Percentiles rank a stretch among this genome's conserved stretches.
Evolutionary conservation across 441 rosid species (phyloP).

Genomic region (Viola pubescens): DNA sequence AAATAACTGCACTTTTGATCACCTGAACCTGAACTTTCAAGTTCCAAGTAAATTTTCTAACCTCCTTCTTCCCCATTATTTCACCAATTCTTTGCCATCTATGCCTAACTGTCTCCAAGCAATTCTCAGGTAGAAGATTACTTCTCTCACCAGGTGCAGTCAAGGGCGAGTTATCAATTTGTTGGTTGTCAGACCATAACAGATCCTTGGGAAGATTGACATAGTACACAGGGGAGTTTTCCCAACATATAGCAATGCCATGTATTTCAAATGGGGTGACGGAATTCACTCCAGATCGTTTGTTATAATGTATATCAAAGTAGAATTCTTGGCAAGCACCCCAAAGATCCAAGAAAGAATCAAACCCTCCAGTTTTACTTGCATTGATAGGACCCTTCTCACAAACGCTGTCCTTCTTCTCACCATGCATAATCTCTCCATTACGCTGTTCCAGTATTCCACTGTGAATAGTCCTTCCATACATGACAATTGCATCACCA

Average conservation of each 20-base stretch:
- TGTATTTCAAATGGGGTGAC: conserved; percentile 57
- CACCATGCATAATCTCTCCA: conserved; percentile 20
- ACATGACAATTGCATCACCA: conserved; percentile 21
- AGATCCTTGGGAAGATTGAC: conserved; percentile 78
- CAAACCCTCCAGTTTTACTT: conserved; percentile 68
- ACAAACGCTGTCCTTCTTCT: conserved; percentile 31
- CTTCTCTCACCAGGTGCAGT: conserved; percentile 31
- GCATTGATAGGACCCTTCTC: conserved; percentile 79
- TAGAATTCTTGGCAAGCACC: conserved; percentile 50
- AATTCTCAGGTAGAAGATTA: conserved; percentile 29
- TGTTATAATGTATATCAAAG: conserved; percentile 83
- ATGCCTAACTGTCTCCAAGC: conserved; percentile 41
- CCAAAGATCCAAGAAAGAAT: conserved; percentile 88
- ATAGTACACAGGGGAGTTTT: conserved; percentile 76
- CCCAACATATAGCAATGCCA: conserved; percentile 96
- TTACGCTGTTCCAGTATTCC: conserved; percentile 17
- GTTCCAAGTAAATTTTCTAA: conserved; percentile 84
- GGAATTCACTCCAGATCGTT: conserved; percentile 41
- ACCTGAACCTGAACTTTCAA: conserved; percentile 88
- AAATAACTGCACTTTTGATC: conserved; percentile 62
- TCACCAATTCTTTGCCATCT: conserved; percentile 74
- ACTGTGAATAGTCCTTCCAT: conserved; percentile 22
- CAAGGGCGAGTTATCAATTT: conserved; percentile 24
- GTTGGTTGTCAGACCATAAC: conserved; percentile 34
- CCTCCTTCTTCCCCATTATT: conserved; percentile 67